Evolutionary conservation across 2,329 filamentous ascomycete genomes (phyloP).

Genomic region (Aspergillus ochraceus): DNA sequence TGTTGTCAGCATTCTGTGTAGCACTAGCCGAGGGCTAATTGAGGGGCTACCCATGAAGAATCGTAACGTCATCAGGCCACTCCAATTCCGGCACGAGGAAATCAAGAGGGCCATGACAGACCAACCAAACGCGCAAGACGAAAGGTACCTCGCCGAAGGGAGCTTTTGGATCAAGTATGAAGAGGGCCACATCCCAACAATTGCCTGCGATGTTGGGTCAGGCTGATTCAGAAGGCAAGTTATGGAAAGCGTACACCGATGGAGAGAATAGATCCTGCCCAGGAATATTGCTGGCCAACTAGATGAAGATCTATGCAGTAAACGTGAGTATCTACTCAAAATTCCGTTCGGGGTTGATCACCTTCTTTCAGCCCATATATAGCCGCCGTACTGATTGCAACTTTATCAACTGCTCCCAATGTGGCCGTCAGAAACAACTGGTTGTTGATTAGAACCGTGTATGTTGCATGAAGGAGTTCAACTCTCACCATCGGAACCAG

Average conservation of each 20-base stretch:
- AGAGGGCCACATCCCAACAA: constrained; percentile 47
- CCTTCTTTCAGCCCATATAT: constrained; percentile 51
- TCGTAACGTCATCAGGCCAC: constrained; percentile 46
- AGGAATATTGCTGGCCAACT: constrained; percentile 52
- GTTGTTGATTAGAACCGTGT: not conserved
- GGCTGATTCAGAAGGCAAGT: constrained; percentile 10
- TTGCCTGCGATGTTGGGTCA: not conserved
- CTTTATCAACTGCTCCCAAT: constrained; percentile 31
- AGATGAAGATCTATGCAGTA: constrained; percentile 45
- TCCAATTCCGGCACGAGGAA: constrained; percentile 47
- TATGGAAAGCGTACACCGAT: constrained; percentile 17
- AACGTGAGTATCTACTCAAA: not conserved
- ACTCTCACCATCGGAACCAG: constrained; percentile 57
- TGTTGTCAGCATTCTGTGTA: constrained; percentile 1
- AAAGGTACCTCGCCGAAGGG: constrained; percentile 53
- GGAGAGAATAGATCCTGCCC: constrained; percentile 40
- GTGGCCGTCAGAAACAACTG: constrained; percentile 29
- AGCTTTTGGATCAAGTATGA: constrained; percentile 47
- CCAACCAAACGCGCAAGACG: constrained; percentile 56
- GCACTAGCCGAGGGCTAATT: not conserved
- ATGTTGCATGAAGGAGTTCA: not conserved
- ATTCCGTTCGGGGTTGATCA: not conserved
- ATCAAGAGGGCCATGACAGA: constrained; percentile 49
- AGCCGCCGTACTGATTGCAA: constrained; percentile 42
- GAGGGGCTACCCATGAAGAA: constrained; percentile 33